Evolutionary conservation across 306 rosid genomes (phyloP).

Genomic region (Corylus avellana): DNA sequence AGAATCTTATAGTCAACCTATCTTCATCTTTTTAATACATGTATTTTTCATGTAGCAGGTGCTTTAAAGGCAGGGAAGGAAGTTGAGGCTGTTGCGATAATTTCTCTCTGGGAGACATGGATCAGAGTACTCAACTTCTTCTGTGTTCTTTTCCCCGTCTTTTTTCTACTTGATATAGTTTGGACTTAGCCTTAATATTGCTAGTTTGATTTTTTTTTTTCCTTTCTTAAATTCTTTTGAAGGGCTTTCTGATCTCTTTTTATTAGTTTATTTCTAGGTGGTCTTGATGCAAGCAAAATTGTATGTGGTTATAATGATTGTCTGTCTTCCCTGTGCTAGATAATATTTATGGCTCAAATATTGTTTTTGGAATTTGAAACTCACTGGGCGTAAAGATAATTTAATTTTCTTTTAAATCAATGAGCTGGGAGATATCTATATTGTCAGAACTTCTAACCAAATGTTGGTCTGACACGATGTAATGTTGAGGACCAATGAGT

Average conservation of each 20-base stretch:
- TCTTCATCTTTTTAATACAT: neutral
- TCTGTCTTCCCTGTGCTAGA: neutral
- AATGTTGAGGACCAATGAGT: neutral
- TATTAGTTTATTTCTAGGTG: neutral
- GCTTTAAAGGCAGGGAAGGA: slow-evolving; percentile 16
- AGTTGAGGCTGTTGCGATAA: slow-evolving; percentile 5
- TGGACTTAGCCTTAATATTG: neutral
- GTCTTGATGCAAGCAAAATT: neutral
- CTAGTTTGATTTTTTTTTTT: neutral
- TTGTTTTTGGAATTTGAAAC: neutral
- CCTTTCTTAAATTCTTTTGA: neutral
- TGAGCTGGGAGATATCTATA: neutral
- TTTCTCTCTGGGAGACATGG: slow-evolving; percentile 28
- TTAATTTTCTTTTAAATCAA: neutral
- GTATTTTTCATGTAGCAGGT: slow-evolving; percentile 5
- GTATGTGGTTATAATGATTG: neutral
- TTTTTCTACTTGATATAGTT: neutral
- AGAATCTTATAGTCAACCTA: neutral
- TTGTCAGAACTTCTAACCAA: neutral
- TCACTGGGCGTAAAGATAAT: neutral
- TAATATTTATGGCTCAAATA: neutral
- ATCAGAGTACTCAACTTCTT: slow-evolving; percentile 31
- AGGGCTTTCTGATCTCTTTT: neutral
- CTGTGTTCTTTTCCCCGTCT: neutral
- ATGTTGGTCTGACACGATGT: neutral